Evolutionary conservation across 2,329 filamentous ascomycete species (phyloP), one percentile per base, ranked within the genome.

Genomic region (Colletotrichum sp.): DNA sequence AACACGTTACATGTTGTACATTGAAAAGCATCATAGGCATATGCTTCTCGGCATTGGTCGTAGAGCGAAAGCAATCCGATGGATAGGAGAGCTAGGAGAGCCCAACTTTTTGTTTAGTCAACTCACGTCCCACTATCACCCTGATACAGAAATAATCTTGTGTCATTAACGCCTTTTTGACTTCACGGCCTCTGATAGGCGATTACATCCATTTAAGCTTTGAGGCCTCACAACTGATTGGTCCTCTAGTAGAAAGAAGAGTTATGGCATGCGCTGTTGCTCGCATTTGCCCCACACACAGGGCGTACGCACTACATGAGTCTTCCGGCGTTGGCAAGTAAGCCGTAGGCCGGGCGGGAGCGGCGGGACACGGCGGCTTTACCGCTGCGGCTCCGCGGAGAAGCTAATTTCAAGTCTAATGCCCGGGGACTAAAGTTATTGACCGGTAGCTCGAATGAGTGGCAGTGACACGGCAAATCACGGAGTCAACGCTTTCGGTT

Each of bases 71-170:
- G 44, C 13, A 13, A 10, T 3, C 44, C 44, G n/a, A 52, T 52
- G n/a, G 2, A 13, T 22, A 24, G n/a, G n/a, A 52, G 6, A 13
- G 44, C 44, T 12, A 0, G 44, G 6, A 22, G 6, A 52, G 0
- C n/a, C 44, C 44, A 52, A 52, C 3, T 0, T 52, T 22, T 52
- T 52, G 44, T 52, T 52, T 52, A 13, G 44, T 52, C 44, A 52
- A n/a, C 4, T 1, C 44, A n/a, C 1, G 10, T 52, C n/a, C 44
- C 44, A 3, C n/a, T 3, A 52, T 22, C 44, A 24, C 0, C 2
- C n/a, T 52, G 22, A 22, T 48, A 48, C 44, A 52, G 44, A 52
- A 13, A 52, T 22, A 2, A 52, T 52, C 18, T 52, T 5, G n/a
- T 52, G 44, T 52, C 44, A 52, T 52, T 8, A 13, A 52, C 44